Evolutionary conservation across 2,329 filamentous ascomycete species (phyloP), one percentile per base, ranked within the genome.

Genomic region (Juglanconis sp.): DNA sequence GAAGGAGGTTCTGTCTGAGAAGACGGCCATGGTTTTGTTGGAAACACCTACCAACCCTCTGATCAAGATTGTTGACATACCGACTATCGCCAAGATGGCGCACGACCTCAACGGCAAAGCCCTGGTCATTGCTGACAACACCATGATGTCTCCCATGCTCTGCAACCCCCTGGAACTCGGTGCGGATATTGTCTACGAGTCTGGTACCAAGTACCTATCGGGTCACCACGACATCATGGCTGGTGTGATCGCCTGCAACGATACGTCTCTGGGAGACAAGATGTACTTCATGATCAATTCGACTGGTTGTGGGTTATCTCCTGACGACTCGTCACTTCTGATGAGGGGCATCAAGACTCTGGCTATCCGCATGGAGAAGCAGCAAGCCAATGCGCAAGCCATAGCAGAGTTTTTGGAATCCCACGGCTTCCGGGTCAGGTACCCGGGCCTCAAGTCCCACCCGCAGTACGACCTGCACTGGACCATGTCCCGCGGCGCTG

Each of bases 151-250:
- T 2, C 95, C 95, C 10, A 88, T 97, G 80, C 87, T 99, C 7
- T 88, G 88, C 70, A 98, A 96, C 77, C 95, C 95, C 5, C 85
- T 99, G 17, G 94, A 98, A 63, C 83, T 98, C 34, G 95, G 96
- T 60, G 93, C 94, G 15, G 95, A 99, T 70, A 90, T 99, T 67
- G 92, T 96, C 59, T 99, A 99, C 76, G 95, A 99, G 78, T 96
- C 91, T 32, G 95, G 95, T 59, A 99, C 95, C 31, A 99, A 99
- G 75, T 99, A 99, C 71, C 83, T 99, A 5, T 98, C 93, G 1
- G 95, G 95, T 36, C 95, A 99, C 74, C 95, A 99, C 80, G 96
- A 99, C 72, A 89, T 99, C 71, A 99, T 99, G 95, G 95, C 95
- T 9, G 95, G 96, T 64, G 92, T 99, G 35, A 90, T 99, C 66